Evolutionary conservation across 352 stramenopile species (phyloP), one percentile per base, ranked within the genome.

Genomic region (Thalassiosira hispida): DNA sequence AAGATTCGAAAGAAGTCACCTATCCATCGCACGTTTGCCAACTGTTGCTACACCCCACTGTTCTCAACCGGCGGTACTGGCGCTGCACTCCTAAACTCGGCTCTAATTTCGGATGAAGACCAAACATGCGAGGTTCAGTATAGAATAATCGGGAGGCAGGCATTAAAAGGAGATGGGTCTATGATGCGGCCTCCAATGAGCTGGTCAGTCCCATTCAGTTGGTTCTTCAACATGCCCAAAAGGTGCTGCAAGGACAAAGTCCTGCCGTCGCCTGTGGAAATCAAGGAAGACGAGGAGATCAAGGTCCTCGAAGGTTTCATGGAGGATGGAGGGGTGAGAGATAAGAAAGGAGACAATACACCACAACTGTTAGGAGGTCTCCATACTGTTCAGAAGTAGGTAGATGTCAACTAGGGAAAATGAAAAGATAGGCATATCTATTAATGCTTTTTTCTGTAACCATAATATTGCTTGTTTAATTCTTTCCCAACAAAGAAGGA

Each of bases 41-140:
- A 60, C 25, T 87, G 69, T 55, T 87, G 80, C 65, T 75, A 73
- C 52, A 85, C 80, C 29, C 80, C 80, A 6, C 46, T 87, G 56
- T 87, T 85, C 55, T 64, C 52, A 9, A 79, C 73, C 51, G 74
- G 75, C 23, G 29, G 59, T 3, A 70, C 55, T 11, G 74, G 63
- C 31, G 55, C 74, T 27, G 52, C 69, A 3, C 31, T 87, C 8
- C 35, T 85, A 7, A 87, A 87, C 55, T 70, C 69, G 2, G 62
- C 72, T 59, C 47, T 87, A 8, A 44, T 87, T 44, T 53, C 52
- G 20, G 33, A 69, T 25, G 47, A 79, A 46, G 64, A 65, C 49
- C 65, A 80, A 18, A 75, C 75, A 35, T 66, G 61, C 75, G 73
- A 72, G 16, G 53, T 87, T 6, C 66, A 74, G 47, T 86, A 8